Evolutionary conservation across 169 alveolate genomes (phyloP).

Genomic region (Theileria luwenshuni): DNA sequence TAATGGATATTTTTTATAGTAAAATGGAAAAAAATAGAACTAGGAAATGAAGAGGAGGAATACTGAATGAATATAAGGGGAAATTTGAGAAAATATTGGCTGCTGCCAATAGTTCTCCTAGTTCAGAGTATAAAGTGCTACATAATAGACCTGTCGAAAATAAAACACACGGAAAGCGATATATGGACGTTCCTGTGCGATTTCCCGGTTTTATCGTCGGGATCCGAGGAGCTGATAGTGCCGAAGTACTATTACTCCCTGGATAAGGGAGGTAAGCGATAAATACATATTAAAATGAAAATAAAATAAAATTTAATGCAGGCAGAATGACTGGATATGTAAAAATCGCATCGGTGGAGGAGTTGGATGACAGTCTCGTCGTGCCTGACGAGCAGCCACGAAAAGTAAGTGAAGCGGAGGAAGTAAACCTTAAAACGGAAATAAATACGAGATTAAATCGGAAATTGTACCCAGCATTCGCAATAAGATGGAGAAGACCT

Average conservation of each 20-base stretch:
- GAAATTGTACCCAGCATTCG: neutral
- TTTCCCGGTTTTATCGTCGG: slow-evolving; percentile 48
- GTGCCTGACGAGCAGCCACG: neutral
- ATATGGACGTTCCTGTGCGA: slow-evolving; percentile 33
- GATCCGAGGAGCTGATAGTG: slow-evolving; percentile 37
- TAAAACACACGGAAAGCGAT: slow-evolving; percentile 1
- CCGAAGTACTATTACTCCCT: slow-evolving; percentile 52
- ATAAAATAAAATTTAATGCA: neutral
- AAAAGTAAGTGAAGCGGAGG: neutral
- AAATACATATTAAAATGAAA: neutral
- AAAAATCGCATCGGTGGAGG: slow-evolving; percentile 29
- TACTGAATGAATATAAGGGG: neutral
- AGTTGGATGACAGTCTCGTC: neutral
- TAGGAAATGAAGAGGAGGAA: neutral
- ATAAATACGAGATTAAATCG: neutral
- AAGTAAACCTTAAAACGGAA: neutral
- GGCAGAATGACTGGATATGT: slow-evolving; percentile 39
- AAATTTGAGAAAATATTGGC: neutral
- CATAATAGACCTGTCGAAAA: slow-evolving; percentile 17
- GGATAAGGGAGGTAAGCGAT: slow-evolving; percentile 43
- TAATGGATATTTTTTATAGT: neutral
- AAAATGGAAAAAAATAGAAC: neutral
- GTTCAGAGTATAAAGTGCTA: neutral
- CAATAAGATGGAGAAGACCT: neutral
- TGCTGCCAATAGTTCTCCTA: slow-evolving; percentile 1